These are phyloP conservation scores for Dendryphion nanum DNA, from an alignment of 2,329 filamentous ascomycete genomes.

Conservation along the genomic window DNA sequence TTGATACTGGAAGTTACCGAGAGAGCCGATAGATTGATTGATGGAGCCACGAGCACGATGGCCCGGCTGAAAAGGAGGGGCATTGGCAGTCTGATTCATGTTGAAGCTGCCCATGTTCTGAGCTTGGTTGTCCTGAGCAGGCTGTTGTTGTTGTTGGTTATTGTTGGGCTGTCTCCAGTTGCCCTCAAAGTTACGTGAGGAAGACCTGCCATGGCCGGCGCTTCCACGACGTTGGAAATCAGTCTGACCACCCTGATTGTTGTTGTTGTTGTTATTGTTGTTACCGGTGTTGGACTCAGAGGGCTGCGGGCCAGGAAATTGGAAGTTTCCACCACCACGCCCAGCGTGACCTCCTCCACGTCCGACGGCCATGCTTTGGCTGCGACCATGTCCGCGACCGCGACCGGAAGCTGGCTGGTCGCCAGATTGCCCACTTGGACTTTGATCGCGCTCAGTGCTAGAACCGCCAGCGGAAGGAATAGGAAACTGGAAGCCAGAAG, in stretches of 20 bases:
- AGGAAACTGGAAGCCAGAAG: conserved; percentile 92
- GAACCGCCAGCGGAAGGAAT: conserved; percentile 65
- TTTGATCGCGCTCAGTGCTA: conserved; percentile 53
- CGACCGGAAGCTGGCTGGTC: conserved; percentile 32
- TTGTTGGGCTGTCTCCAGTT: conserved; percentile 89
- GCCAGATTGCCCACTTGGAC: conserved; percentile 50
- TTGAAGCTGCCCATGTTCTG: conserved; percentile 61
- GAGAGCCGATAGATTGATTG: conserved; percentile 75
- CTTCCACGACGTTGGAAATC: conserved; percentile 78
- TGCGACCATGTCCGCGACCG: conserved; percentile 61
- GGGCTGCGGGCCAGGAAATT: conserved; percentile 59
- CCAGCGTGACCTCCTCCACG: conserved; percentile 62
- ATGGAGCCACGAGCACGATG: conserved; percentile 85
- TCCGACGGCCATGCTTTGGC: conserved; percentile 84
- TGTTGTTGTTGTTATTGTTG: conserved; percentile 36
- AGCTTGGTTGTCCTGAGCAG: conserved; percentile 46
- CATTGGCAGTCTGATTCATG: conserved; percentile 69
- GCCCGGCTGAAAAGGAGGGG: conserved; percentile 81
- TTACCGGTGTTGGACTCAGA: conserved; percentile 53
- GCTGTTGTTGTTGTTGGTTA: conserved; percentile 48
- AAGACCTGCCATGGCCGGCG: conserved; percentile 74
- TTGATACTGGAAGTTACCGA: conserved; percentile 87
- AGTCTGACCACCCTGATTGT: conserved; percentile 41
- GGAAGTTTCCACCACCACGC: conserved; percentile 70
- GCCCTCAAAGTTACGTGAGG: conserved; percentile 92